Conservation (phyloP, 2,329 filamentous ascomycete species). For the Thielaviopsis populi region DNA sequence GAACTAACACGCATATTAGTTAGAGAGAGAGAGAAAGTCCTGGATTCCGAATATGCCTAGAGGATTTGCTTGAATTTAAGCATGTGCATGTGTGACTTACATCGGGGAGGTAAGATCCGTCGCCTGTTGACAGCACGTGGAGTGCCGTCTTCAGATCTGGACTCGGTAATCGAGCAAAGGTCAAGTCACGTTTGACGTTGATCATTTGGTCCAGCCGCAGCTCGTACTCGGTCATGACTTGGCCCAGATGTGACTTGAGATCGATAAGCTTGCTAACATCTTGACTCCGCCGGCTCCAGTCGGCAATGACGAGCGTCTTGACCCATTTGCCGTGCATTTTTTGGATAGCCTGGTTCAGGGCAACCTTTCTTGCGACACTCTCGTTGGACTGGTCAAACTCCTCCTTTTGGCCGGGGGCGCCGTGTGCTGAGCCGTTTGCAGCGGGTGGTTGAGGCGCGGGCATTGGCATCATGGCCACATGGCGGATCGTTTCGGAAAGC, state of each 20-base stretch:
- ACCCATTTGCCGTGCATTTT: slow-evolving; percentile 75
- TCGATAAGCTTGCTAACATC: slow-evolving; percentile 82
- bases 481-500: slow-evolving; percentile 52
- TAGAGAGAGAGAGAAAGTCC: too few relatives aligned
- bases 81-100: slow-evolving; percentile 31
- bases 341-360: slow-evolving; percentile 63
- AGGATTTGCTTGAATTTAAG: not conserved
- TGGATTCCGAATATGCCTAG: not conserved
- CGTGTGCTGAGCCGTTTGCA: slow-evolving; percentile 34
- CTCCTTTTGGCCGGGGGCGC: slow-evolving; percentile 19
- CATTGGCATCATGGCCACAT: slow-evolving; percentile 53
- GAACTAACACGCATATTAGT: slow-evolving; percentile 39
- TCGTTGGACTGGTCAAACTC: slow-evolving; percentile 40
- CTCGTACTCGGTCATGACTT: slow-evolving; percentile 46
- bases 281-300: slow-evolving; percentile 71
- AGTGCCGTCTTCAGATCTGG: slow-evolving; percentile 85
- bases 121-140: slow-evolving; percentile 66
- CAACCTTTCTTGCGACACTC: slow-evolving; percentile 61
- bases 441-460: slow-evolving; percentile 25
- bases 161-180: slow-evolving; percentile 62
- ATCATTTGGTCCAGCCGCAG: slow-evolving; percentile 47
- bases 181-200: slow-evolving; percentile 58
- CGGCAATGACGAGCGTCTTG: slow-evolving; percentile 76
- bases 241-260: slow-evolving; percentile 58
- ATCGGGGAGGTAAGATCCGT: slow-evolving; percentile 64